phyloP scores from a whole-genome alignment of 208 protist genomes.

The Sergeia podlipaevii region DNA sequence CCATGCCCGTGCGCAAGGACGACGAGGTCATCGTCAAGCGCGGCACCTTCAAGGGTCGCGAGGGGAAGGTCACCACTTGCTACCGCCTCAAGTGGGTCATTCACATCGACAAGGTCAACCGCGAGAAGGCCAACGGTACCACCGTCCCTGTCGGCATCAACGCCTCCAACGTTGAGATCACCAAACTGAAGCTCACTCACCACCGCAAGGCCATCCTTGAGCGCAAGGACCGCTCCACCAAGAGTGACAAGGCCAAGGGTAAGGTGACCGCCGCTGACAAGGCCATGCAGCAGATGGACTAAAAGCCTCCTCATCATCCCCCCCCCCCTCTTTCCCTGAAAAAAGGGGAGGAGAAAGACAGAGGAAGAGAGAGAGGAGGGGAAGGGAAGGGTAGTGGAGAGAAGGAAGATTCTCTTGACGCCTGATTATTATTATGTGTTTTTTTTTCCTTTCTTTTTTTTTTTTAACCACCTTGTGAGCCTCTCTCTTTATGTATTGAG shows the following conservation, averaged over 20 bases:
- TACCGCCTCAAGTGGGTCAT: constrained; percentile 99
- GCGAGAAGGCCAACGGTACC: constrained; percentile 96
- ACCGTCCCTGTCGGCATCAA: constrained; percentile 95
- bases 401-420: too few species aligned
- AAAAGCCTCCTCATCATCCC: too few species aligned
- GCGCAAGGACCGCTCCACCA: constrained; percentile 88
- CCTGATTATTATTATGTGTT: too few species aligned
- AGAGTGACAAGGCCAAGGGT: constrained; percentile 90
- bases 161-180: constrained; percentile 99
- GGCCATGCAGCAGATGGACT: constrained; percentile 94
- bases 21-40: constrained; percentile 98
- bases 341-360: too few species aligned
- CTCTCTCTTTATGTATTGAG: too few species aligned
- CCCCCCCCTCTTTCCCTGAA: too few species aligned
- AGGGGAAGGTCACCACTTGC: constrained; percentile 96
- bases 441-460: too few species aligned
- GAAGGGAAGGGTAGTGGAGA: too few species aligned
- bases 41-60: constrained; percentile 95
- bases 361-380: too few species aligned
- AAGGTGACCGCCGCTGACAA: constrained; percentile 90
- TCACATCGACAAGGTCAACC: constrained; percentile 97
- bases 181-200: constrained; percentile 98
- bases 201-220: constrained; percentile 97
- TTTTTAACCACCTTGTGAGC: too few species aligned
- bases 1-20: constrained; percentile 98